Percentiles rank a stretch among this genome's conserved stretches.
These are phyloP conservation scores for Bretziella fagacearum DNA, from an alignment of 2,329 filamentous ascomycete genomes.

Conservation along the genomic window DNA sequence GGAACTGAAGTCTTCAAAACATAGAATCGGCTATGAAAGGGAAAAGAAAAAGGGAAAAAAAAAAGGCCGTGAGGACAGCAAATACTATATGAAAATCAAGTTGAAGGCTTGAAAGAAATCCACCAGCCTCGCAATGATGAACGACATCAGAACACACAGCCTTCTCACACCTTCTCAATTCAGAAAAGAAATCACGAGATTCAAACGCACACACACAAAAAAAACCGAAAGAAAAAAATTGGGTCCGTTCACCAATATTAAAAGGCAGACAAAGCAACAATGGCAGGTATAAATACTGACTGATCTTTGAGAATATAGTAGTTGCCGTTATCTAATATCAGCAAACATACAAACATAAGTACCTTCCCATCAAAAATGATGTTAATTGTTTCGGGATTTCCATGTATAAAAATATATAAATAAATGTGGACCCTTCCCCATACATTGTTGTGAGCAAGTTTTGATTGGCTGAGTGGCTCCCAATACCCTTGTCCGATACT, in stretches of 20 bases:
- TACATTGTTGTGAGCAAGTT: conserved; percentile 30
- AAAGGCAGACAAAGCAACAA: neutral
- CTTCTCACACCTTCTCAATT: neutral
- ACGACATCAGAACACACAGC: neutral
- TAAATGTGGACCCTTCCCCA: too few species aligned
- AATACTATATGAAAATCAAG: neutral
- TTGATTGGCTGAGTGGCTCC: conserved; percentile 24
- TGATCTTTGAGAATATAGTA: too few species aligned
- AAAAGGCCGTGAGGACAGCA: too few species aligned
- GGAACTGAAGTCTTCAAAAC: too few species aligned
- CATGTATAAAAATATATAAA: neutral
- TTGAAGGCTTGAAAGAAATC: neutral
- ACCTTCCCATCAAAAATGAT: neutral
- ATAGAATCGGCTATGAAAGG: too few species aligned
- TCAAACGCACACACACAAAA: neutral
- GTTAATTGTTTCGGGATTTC: neutral
- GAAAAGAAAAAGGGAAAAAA: too few species aligned
- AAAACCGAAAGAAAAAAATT: neutral
- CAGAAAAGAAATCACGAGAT: neutral
- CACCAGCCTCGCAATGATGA: neutral
- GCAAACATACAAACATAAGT: neutral
- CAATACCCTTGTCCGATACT: neutral
- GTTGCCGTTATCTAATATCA: neutral
- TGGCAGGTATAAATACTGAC: neutral
- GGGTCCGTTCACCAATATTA: neutral